Evolutionary conservation across 163 green algal species (phyloP).

Genomic region (Chloroidium sp.): DNA sequence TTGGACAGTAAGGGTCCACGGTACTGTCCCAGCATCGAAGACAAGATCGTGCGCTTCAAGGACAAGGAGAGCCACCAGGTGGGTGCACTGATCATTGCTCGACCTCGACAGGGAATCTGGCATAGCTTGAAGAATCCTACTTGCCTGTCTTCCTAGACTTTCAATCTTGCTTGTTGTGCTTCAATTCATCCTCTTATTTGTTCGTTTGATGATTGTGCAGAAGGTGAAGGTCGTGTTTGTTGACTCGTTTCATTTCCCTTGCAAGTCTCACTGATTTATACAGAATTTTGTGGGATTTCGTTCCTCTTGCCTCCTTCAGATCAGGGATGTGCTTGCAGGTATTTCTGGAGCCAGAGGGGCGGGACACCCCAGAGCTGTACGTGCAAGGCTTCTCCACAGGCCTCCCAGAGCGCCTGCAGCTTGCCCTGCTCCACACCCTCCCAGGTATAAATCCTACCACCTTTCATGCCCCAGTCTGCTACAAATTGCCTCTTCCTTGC

Average conservation of each 20-base stretch:
- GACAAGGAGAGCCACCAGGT: constrained; percentile 85
- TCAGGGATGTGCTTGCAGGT: constrained; percentile 41
- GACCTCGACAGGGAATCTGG: no score
- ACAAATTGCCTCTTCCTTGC: neutral
- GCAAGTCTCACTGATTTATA: neutral
- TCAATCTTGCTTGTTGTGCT: no score
- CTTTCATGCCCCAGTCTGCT: neutral
- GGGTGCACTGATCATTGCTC: neutral
- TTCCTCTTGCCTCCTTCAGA: no score
- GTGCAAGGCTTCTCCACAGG: constrained; percentile 93
- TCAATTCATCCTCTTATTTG: no score
- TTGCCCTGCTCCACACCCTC: constrained; percentile 75
- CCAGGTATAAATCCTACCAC: constrained; percentile 21
- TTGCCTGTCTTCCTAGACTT: no score
- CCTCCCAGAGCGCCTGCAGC: constrained; percentile 88
- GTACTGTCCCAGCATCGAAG: constrained; percentile 97
- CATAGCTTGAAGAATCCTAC: no score
- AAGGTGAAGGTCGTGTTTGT: no score
- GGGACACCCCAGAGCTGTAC: constrained; percentile 85
- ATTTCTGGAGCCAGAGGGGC: constrained; percentile 90
- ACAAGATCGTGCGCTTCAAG: constrained; percentile 96
- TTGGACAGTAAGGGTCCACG: constrained; percentile 75
- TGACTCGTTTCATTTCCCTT: neutral
- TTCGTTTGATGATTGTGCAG: no score
- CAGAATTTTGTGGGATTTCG: no score